Conservation (phyloP, 495 filamentous ascomycete genomes). For the Aspergillus taichungensis region DNA sequence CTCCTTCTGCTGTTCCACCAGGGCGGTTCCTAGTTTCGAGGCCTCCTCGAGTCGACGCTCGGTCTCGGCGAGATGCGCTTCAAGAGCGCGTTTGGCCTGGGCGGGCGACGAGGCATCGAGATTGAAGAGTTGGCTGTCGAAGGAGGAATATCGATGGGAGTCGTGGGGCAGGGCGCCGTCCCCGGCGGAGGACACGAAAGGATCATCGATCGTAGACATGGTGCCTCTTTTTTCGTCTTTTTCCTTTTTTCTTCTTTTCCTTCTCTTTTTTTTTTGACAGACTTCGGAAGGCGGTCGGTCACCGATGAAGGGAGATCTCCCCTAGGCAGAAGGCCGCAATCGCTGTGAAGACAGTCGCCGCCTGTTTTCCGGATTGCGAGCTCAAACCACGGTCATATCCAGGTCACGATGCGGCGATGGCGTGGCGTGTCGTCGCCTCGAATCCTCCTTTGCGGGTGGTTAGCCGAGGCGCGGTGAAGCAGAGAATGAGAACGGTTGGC, state of each 20-base stretch:
- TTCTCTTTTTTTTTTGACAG: too few species aligned
- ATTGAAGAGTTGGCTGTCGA: constrained; percentile 69
- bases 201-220: constrained; percentile 42
- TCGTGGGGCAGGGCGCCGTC: constrained; percentile 32
- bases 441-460: neutral
- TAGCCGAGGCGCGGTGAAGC: too few species aligned
- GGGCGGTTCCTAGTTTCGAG: constrained; percentile 72
- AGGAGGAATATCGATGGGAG: constrained; percentile 65
- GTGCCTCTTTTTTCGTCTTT: constrained; percentile 12
- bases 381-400: constrained; percentile 26
- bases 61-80: constrained; percentile 86
- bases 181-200: constrained; percentile 39
- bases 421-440: neutral
- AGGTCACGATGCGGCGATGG: neutral
- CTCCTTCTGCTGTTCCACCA: constrained; percentile 76
- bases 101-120: constrained; percentile 70
- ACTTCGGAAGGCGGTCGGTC: constrained; percentile 10
- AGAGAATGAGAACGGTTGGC: too few species aligned
- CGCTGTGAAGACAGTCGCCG: constrained; percentile 10
- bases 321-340: constrained; percentile 11
- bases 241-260: neutral
- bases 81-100: constrained; percentile 78
- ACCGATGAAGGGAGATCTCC: constrained; percentile 1
- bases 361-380: constrained; percentile 3
- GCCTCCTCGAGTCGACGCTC: constrained; percentile 86